Percentiles rank a stretch among this genome's conserved stretches.
These are phyloP conservation scores for Oenanthe javanica DNA, from an alignment of 140 eudicot genomes.

Conservation along the genomic window DNA sequence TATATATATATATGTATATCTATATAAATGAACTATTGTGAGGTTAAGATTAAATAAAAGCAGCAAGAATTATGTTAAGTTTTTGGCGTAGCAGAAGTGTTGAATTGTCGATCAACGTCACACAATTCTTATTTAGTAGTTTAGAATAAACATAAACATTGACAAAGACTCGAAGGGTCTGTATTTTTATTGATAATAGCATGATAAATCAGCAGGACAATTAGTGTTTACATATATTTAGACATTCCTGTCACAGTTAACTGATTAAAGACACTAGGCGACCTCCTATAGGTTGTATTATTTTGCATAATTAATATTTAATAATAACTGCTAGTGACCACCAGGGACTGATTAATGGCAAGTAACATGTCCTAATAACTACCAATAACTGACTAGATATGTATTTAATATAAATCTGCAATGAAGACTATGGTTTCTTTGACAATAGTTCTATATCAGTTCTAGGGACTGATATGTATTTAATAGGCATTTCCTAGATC, in stretches of 20 bases:
- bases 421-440: background rate
- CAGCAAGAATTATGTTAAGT: background rate
- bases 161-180: background rate
- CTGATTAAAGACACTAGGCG: background rate
- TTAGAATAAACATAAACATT: background rate
- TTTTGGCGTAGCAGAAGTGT: background rate
- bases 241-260: background rate
- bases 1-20: background rate
- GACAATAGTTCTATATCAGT: background rate
- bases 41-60: background rate
- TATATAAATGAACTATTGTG: background rate
- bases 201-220: background rate
- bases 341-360: background rate
- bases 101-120: background rate
- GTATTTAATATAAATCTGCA: background rate
- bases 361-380: background rate
- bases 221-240: background rate
- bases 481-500: no score
- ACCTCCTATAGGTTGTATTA: background rate
- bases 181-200: background rate
- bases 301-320: background rate
- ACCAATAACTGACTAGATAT: no score
- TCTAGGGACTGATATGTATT: no score
- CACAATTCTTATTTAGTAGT: background rate
- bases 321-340: background rate